These are phyloP conservation scores for Pistacia vera DNA, from an alignment of 345 rosid species.

Conservation along the genomic window DNA sequence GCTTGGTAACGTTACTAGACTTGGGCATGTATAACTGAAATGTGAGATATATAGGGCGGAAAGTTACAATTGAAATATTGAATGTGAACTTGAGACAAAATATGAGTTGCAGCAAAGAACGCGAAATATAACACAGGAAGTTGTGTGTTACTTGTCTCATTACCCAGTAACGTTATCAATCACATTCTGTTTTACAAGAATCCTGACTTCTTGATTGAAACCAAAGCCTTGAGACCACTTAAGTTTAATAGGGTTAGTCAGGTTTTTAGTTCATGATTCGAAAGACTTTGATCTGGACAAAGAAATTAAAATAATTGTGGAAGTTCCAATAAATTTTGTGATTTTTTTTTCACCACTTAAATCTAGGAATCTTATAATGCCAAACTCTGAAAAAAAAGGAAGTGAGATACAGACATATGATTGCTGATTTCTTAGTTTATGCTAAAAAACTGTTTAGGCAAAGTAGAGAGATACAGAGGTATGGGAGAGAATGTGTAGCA, in stretches of 20 bases:
- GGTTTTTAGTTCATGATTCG: no score
- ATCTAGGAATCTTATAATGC: neutral
- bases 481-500: neutral
- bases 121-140: no score
- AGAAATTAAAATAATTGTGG: neutral
- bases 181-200: neutral
- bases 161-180: neutral
- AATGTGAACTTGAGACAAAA: neutral
- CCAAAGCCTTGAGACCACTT: neutral
- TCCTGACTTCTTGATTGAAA: neutral
- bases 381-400: neutral
- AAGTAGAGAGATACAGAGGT: neutral
- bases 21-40: neutral
- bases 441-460: neutral
- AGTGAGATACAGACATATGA: neutral
- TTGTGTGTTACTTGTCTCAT: neutral
- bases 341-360: neutral
- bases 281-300: neutral
- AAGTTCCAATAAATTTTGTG: neutral
- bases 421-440: neutral
- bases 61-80: neutral
- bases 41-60: neutral
- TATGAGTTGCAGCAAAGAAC: neutral
- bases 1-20: neutral
- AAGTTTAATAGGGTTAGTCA: no score